Conservation (phyloP, 2,329 filamentous ascomycete species). For the Coniochaeta hoffmannii region DNA sequence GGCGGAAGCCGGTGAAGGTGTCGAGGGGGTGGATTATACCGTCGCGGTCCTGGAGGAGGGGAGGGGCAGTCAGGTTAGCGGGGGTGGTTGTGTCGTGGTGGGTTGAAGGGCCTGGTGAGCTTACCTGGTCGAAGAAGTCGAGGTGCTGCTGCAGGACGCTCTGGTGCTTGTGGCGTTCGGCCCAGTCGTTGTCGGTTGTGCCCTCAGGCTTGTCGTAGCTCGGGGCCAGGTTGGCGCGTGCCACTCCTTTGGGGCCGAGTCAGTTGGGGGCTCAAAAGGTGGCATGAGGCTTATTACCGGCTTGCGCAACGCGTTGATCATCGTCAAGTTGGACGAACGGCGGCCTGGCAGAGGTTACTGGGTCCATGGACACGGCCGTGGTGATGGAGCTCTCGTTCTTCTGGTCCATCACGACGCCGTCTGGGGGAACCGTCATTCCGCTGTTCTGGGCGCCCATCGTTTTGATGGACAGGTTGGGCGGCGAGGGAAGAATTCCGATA, state of each 20-base stretch:
- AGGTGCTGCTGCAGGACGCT: conserved; percentile 31
- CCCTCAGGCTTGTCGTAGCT: conserved; percentile 8
- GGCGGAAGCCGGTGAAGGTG: conserved; percentile 30
- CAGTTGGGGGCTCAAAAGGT: neutral
- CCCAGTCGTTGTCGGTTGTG: conserved; percentile 4
- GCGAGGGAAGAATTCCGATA: no score
- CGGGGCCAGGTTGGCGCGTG: conserved; percentile 13
- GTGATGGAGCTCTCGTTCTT: neutral
- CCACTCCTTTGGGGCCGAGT: conserved; percentile 1
- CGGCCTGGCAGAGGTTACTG: neutral
- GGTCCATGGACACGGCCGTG: neutral
- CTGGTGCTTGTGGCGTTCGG: conserved; percentile 6
- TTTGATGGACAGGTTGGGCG: no score
- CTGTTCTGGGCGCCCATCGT: neutral
- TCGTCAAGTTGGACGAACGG: neutral
- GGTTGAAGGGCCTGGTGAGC: neutral
- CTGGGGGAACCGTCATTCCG: neutral
- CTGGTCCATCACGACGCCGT: neutral
- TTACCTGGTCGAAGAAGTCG: conserved; percentile 29
- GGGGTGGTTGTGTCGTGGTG: no score
- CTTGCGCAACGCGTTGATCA: neutral
- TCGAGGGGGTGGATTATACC: conserved; percentile 30
- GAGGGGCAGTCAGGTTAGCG: no score
- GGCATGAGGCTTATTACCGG: neutral
- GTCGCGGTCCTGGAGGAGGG: conserved; percentile 21